These are phyloP conservation scores for Candida coquimbonensis DNA, from an alignment of 805 yeast genomes.

Conservation along the genomic window DNA sequence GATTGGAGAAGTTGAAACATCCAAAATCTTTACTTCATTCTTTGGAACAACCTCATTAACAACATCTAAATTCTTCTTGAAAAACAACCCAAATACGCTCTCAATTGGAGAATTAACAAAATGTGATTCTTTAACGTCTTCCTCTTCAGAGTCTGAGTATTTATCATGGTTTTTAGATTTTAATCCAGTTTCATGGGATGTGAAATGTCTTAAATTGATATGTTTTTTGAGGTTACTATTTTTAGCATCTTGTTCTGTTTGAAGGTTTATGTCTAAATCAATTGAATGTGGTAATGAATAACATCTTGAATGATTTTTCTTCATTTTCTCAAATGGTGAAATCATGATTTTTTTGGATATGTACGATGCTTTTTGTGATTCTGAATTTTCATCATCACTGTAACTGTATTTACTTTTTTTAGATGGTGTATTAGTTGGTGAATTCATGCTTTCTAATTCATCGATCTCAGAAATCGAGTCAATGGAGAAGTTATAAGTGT, in stretches of 20 bases:
- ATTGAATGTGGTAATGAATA: slow-evolving; percentile 6
- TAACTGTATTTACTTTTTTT: not conserved
- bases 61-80: not conserved
- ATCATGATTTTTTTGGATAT: not conserved
- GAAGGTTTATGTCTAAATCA: not conserved
- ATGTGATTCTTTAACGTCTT: slow-evolving; percentile 12
- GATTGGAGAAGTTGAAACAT: not conserved
- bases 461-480: too few relatives aligned
- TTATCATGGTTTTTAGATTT: slow-evolving; percentile 1
- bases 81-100: not conserved
- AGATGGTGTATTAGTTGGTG: not conserved
- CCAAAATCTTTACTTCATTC: not conserved
- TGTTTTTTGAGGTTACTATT: not conserved
- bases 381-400: not conserved
- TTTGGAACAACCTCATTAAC: too few relatives aligned
- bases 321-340: not conserved
- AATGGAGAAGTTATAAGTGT: too few relatives aligned
- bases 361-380: not conserved
- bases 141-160: slow-evolving; percentile 1
- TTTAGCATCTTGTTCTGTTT: not conserved
- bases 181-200: slow-evolving; percentile 22
- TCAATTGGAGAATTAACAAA: slow-evolving; percentile 10
- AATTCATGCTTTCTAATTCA: too few relatives aligned
- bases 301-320: slow-evolving; percentile 2
- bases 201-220: slow-evolving; percentile 19